phyloP scores from a whole-genome alignment of 345 rosid genomes.

The Sonneratia alba region DNA sequence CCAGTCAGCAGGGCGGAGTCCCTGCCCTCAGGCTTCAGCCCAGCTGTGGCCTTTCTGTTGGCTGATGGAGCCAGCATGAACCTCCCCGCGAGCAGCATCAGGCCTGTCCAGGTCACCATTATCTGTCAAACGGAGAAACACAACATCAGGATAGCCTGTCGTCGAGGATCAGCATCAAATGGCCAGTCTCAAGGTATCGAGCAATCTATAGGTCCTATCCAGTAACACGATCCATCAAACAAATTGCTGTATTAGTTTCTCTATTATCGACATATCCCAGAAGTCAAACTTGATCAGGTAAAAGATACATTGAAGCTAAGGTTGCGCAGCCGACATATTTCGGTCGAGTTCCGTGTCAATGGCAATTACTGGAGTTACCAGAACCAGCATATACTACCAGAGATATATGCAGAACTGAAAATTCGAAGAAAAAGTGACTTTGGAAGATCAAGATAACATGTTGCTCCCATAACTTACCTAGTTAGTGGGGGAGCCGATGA shows the following conservation, averaged over 20 bases:
- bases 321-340: background rate
- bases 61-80: slow-evolving; percentile 95
- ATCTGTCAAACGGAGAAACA: slow-evolving; percentile 31
- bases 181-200: too few relatives aligned
- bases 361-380: background rate
- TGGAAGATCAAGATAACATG: background rate
- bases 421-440: background rate
- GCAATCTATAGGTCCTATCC: too few relatives aligned
- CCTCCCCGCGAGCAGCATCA: slow-evolving; percentile 91
- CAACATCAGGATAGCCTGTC: background rate
- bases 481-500: slow-evolving; percentile 86
- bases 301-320: background rate
- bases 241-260: too few relatives aligned
- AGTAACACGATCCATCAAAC: too few relatives aligned
- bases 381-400: background rate
- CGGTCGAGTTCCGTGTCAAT: background rate
- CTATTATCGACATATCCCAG: too few relatives aligned
- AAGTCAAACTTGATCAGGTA: background rate
- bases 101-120: slow-evolving; percentile 71
- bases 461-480: slow-evolving; percentile 31
- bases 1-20: slow-evolving; percentile 84
- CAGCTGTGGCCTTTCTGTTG: slow-evolving; percentile 87
- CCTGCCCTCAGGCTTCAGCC: slow-evolving; percentile 76
- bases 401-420: background rate
- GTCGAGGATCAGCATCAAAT: background rate